These are phyloP conservation scores for Pythium graminicola DNA, from an alignment of 352 stramenopile genomes.

Conservation along the genomic window DNA sequence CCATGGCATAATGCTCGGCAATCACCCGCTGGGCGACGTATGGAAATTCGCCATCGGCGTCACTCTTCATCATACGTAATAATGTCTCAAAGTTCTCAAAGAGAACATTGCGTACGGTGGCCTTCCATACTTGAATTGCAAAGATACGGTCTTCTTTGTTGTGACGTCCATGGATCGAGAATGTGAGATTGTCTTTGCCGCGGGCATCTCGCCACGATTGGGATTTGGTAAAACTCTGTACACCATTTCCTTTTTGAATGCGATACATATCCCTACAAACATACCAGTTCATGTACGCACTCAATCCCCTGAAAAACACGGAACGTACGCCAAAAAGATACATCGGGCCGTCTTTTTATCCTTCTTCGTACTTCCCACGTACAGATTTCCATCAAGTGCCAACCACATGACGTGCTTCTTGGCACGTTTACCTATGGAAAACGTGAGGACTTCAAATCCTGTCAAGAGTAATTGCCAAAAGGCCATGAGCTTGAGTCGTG, in stretches of 20 bases:
- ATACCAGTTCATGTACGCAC: no score
- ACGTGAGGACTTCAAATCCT: conserved; percentile 49
- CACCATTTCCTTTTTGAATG: conserved; percentile 36
- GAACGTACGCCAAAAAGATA: conserved; percentile 39
- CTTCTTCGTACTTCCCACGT: conserved; percentile 35
- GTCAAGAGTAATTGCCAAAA: conserved; percentile 54
- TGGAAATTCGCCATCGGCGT: conserved; percentile 45
- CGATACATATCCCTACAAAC: conserved; percentile 34
- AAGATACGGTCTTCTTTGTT: conserved; percentile 38
- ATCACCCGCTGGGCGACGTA: conserved; percentile 36
- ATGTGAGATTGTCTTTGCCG: conserved; percentile 38
- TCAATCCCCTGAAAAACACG: no score
- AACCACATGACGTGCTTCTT: conserved; percentile 48
- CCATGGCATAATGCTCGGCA: conserved; percentile 35
- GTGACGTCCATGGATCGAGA: conserved; percentile 37
- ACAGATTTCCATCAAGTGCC: conserved; percentile 37
- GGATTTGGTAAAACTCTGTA: conserved; percentile 45
- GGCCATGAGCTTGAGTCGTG: conserved; percentile 35
- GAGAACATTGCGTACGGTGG: conserved; percentile 40
- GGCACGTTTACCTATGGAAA: conserved; percentile 39
- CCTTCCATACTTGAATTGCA: conserved; percentile 39
- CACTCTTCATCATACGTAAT: conserved; percentile 37
- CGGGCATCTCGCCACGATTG: conserved; percentile 42
- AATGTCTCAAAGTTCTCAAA: conserved; percentile 41
- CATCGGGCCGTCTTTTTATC: conserved; percentile 34